phyloP scores from a whole-genome alignment of 2,329 filamentous ascomycete species.

The Aplosporella prunicola region DNA sequence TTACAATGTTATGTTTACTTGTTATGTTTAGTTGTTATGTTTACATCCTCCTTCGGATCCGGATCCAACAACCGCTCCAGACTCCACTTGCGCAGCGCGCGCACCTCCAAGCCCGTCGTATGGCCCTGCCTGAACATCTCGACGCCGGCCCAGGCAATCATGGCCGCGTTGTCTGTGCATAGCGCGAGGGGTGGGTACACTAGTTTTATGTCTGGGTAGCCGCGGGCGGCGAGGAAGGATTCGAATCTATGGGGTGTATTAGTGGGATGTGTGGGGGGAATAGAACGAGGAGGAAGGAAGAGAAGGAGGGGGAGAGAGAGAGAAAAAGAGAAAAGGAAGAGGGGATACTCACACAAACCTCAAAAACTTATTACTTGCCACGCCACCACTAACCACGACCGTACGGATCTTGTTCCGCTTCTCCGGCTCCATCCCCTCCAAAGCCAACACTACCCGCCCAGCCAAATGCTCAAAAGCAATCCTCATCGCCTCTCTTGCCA shows the following conservation, averaged over 20 bases:
- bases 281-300: neutral
- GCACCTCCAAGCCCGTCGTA: constrained; percentile 18
- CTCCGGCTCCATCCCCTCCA: constrained; percentile 34
- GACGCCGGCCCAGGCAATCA: constrained; percentile 90
- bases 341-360: constrained; percentile 45
- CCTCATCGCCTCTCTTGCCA: constrained; percentile 68
- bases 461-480: constrained; percentile 81
- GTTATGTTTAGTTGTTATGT: too few relatives aligned
- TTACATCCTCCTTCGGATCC: too few relatives aligned
- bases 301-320: constrained; percentile 8
- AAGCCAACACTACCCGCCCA: constrained; percentile 60
- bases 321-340: neutral
- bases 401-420: constrained; percentile 20
- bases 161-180: constrained; percentile 93
- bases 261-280: too few relatives aligned
- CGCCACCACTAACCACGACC: constrained; percentile 80
- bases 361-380: constrained; percentile 76
- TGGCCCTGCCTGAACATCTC: constrained; percentile 83
- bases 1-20: too few relatives aligned
- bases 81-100: constrained; percentile 29
- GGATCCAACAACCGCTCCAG: constrained; percentile 17
- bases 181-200: constrained; percentile 65
- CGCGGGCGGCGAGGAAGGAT: constrained; percentile 55
- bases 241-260: too few relatives aligned
- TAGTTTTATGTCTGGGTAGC: constrained; percentile 52